These are phyloP conservation scores for Salix purpurea DNA, from an alignment of 345 rosid species.

Conservation along the genomic window DNA sequence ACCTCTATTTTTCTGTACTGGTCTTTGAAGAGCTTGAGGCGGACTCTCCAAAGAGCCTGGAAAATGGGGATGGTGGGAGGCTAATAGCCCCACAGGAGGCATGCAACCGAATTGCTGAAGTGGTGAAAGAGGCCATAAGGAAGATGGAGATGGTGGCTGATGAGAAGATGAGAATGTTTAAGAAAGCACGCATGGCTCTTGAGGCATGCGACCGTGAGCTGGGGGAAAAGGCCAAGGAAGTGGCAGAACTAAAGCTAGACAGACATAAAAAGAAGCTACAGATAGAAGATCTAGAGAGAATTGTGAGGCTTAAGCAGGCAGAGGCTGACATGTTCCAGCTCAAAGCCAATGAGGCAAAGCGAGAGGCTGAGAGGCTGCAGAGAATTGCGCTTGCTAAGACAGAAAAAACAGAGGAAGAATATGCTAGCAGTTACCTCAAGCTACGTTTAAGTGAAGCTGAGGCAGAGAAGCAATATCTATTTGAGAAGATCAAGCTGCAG, in stretches of 20 bases:
- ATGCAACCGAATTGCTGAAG: conserved; percentile 89
- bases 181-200: conserved; percentile 72
- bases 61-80: conserved; percentile 74
- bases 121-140: conserved; percentile 85
- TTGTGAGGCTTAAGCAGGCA: conserved; percentile 88
- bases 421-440: conserved; percentile 77
- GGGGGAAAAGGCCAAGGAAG: conserved; percentile 90
- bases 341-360: conserved; percentile 88
- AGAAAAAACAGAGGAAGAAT: conserved; percentile 93
- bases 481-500: conserved; percentile 87
- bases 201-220: conserved; percentile 85
- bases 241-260: conserved; percentile 65
- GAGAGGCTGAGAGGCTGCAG: conserved; percentile 85
- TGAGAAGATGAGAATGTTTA: conserved; percentile 88
- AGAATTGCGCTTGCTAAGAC: conserved; percentile 84
- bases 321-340: conserved; percentile 99
- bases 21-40: conserved; percentile 60
- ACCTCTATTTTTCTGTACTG: not conserved
- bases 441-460: conserved; percentile 92
- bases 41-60: conserved; percentile 80
- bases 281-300: conserved; percentile 86
- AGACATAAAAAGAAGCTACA: conserved; percentile 75
- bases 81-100: conserved; percentile 92
- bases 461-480: conserved; percentile 91
- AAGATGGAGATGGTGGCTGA: conserved; percentile 99